Evolutionary conservation across 805 yeast species (phyloP), one percentile per base, ranked within the genome.

Genomic region (Spencermartinsiella europaea): DNA sequence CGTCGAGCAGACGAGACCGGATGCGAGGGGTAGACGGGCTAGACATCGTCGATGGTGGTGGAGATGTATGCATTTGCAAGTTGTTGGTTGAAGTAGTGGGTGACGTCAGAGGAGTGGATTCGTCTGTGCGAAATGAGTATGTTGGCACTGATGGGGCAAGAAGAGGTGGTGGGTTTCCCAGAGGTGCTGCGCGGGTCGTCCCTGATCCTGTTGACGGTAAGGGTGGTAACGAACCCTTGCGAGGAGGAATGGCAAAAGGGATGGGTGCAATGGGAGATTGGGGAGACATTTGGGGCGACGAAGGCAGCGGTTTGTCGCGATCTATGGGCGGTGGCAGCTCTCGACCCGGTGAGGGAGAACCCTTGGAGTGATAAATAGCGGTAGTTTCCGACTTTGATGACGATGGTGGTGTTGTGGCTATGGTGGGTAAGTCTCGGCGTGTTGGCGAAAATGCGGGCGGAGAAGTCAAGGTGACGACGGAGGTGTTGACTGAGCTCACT

Each of bases 1-100:
- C 52, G 40, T 55, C 58, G 35, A 55, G 38, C 25, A 55, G 48
- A 16, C 58, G 46, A 10, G 58, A 53, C 14, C 58, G 51, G 12
- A 42, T 25, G 33, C 42, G 20, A 4, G 19, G 16, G 34, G 34
- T 10, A 5, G 27, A 14, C 21, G 40, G 40, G 27, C 31, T 25
- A 12, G 40, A 17, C n/a, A 16, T 17, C 14, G 27, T 17, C 21
- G 40, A 37, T 14, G 33, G 19, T n/a, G 34, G 40, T 21, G 40
- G 27, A 16, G 40, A n/a, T 8, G 8, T 12, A 19, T 22, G 34
- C 17, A 34, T 5, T 8, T 3, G n/a, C 19, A 10, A 27, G 14
- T 16, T 8, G 17, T 15, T 25, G 20, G 16, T n/a, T n/a, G 34
- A 19, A 20, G 40, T 21, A 42, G 31, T 33, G 4, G 46, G 48